These are phyloP conservation scores for Chrysopogon serrulatus DNA, from an alignment of 176 grass and related monocot species.

Conservation along the genomic window DNA sequence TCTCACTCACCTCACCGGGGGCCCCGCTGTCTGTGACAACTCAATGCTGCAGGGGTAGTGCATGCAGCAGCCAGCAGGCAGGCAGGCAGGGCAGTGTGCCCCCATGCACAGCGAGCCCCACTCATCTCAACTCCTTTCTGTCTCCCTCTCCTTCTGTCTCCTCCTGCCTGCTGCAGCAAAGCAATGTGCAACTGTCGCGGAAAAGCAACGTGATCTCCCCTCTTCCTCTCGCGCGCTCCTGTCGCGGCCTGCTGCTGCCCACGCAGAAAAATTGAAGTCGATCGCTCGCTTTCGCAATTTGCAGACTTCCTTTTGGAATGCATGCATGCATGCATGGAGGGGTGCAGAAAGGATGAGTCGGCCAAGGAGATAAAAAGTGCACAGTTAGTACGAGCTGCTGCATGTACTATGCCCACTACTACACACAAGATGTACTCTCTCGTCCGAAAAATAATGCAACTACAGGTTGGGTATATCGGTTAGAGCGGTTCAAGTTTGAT, in stretches of 20 bases:
- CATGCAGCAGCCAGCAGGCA: no score
- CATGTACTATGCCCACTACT: no score
- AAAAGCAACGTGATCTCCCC: background rate
- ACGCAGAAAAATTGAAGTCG: background rate
- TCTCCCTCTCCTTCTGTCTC: background rate
- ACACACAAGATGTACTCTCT: no score
- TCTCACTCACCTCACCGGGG: background rate
- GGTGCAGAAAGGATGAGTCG: no score
- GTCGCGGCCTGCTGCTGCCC: background rate
- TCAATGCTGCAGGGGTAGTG: background rate
- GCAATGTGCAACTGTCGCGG: background rate
- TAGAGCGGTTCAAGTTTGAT: no score
- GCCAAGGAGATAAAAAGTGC: no score
- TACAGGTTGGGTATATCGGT: no score
- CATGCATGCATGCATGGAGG: background rate
- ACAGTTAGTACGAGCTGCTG: no score
- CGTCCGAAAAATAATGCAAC: no score
- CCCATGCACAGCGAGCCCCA: no score
- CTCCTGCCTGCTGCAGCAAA: background rate
- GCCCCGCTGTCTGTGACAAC: background rate
- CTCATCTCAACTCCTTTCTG: background rate
- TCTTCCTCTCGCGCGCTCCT: no score
- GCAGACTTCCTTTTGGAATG: background rate
- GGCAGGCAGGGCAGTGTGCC: background rate
- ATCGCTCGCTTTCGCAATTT: background rate